Evolutionary conservation across 2,329 filamentous ascomycete genomes (phyloP).

Genomic region (Clarireedia paspali): DNA sequence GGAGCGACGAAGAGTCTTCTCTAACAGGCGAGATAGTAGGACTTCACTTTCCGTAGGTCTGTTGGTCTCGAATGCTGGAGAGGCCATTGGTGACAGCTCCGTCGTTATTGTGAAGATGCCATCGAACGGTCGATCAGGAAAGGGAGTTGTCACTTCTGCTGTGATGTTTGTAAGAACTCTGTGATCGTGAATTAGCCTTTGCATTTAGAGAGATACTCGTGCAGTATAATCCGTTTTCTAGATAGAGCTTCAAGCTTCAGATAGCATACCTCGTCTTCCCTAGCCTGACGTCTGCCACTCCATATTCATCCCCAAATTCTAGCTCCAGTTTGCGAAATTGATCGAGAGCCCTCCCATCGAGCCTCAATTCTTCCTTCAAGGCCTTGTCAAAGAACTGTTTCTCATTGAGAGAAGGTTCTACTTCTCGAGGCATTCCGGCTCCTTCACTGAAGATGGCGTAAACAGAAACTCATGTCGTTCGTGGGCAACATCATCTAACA

Average conservation of each 20-base stretch:
- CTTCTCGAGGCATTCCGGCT: slow-evolving; percentile 75
- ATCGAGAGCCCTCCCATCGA: slow-evolving; percentile 78
- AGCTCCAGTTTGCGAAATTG: slow-evolving; percentile 72
- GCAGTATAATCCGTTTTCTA: neutral
- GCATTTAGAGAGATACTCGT: neutral
- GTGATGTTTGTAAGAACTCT: slow-evolving; percentile 82
- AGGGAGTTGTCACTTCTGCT: slow-evolving; percentile 79
- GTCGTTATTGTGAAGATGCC: slow-evolving; percentile 89
- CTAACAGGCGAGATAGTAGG: slow-evolving; percentile 78
- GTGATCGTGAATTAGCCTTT: slow-evolving; percentile 1
- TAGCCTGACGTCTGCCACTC: slow-evolving; percentile 76
- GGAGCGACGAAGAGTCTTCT: slow-evolving; percentile 89
- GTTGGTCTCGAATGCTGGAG: slow-evolving; percentile 81
- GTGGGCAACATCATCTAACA: neutral
- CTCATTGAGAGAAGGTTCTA: slow-evolving; percentile 83
- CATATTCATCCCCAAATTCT: slow-evolving; percentile 83
- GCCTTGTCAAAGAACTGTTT: slow-evolving; percentile 79
- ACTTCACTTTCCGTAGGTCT: slow-evolving; percentile 78
- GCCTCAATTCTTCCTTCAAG: slow-evolving; percentile 68
- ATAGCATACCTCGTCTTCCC: slow-evolving; percentile 75
- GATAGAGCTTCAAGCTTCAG: neutral
- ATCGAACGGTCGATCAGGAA: slow-evolving; percentile 84
- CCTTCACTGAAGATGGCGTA: neutral
- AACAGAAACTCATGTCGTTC: neutral
- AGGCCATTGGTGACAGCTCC: slow-evolving; percentile 87